phyloP scores from a whole-genome alignment of 2,329 filamentous ascomycete species.

The Blastomyces gilchristii region DNA sequence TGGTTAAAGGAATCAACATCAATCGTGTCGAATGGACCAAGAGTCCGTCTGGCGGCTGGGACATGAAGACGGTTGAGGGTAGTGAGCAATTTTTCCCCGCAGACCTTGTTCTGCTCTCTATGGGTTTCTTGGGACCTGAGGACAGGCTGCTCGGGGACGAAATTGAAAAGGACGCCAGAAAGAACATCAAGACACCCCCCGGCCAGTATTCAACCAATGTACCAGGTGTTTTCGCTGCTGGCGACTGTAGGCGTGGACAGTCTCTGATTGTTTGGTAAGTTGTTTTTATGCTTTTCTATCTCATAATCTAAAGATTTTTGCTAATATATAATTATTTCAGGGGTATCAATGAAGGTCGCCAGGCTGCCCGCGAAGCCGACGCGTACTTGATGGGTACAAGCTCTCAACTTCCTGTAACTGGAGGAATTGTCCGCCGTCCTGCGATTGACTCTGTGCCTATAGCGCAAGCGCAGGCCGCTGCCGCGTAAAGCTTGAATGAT shows the following conservation, averaged over 20 bases:
- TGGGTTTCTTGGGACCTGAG: conserved; percentile 95
- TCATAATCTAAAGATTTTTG: conserved; percentile 1
- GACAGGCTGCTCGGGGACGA: conserved; percentile 76
- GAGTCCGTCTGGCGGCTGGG: conserved; percentile 80
- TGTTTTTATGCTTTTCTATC: conserved; percentile 16
- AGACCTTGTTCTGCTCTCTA: conserved; percentile 84
- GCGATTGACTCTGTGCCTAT: conserved; percentile 39
- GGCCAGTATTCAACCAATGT: conserved; percentile 85
- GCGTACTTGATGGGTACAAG: conserved; percentile 66
- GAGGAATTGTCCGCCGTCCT: conserved; percentile 79
- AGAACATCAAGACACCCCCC: conserved; percentile 89
- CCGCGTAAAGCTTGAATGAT: conserved; percentile 19
- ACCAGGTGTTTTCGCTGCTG: conserved; percentile 81
- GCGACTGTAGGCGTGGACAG: conserved; percentile 89
- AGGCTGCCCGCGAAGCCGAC: conserved; percentile 86
- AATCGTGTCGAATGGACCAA: conserved; percentile 94
- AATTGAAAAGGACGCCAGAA: conserved; percentile 81
- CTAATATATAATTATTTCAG: conserved; percentile 30
- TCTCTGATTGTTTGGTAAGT: conserved; percentile 90
- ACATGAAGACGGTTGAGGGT: conserved; percentile 95
- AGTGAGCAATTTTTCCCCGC: conserved; percentile 94
- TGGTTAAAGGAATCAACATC: conserved; percentile 92
- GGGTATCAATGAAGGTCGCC: conserved; percentile 95
- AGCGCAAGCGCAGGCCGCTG: conserved; percentile 18
- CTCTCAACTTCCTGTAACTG: conserved; percentile 76